Conservation (phyloP, 257 asterid species). For the Ajuga chamaepitys region DNA sequence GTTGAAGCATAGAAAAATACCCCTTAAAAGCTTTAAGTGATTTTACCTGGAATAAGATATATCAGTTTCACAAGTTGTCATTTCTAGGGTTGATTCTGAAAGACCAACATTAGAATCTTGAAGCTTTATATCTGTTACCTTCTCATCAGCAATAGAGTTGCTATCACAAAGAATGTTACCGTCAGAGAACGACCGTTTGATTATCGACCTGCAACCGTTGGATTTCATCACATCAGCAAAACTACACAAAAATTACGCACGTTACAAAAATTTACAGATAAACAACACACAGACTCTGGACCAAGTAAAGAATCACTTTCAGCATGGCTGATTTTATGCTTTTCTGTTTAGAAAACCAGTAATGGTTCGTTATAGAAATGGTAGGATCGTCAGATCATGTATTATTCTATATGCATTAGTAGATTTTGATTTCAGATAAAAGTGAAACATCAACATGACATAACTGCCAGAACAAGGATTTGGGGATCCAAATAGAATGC, state of each 20-base stretch:
- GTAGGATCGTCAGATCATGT: not conserved
- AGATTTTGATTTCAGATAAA: not conserved
- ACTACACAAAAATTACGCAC: too few relatives aligned
- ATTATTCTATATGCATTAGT: too few relatives aligned
- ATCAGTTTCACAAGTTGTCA: conserved; percentile 49
- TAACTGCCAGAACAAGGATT: not conserved
- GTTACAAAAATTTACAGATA: conserved; percentile 13
- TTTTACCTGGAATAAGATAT: conserved; percentile 51
- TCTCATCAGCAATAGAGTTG: conserved; percentile 46
- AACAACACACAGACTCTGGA: not conserved
- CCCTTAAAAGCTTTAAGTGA: too few relatives aligned
- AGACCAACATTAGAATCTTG: conserved; percentile 30
- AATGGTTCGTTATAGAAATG: not conserved
- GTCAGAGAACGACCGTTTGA: conserved; percentile 85
- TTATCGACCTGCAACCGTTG: conserved; percentile 43
- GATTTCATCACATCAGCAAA: conserved; percentile 9
- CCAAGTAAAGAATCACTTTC: not conserved
- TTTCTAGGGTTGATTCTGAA: conserved; percentile 55
- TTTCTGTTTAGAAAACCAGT: not conserved
- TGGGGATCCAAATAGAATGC: not conserved
- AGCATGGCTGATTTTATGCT: not conserved
- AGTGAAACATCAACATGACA: not conserved
- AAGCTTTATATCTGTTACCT: conserved; percentile 19
- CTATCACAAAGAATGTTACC: conserved; percentile 63
- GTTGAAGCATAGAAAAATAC: too few relatives aligned